Percentiles rank a stretch among this genome's conserved stretches.
These are phyloP conservation scores for Venustampulla echinocandica DNA, from an alignment of 495 filamentous ascomycete genomes.

Conservation along the genomic window DNA sequence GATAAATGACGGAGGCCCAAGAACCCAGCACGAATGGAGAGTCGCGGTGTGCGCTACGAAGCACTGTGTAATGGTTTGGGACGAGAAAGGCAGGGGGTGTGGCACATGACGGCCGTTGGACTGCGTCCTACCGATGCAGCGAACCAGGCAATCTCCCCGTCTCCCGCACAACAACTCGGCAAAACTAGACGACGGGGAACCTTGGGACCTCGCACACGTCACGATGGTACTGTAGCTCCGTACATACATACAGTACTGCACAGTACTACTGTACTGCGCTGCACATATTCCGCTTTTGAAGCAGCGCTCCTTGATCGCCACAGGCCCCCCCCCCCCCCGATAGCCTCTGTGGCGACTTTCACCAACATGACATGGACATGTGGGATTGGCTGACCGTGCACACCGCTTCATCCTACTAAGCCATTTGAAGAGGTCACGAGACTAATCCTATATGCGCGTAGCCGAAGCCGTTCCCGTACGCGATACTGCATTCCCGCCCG, in stretches of 20 bases:
- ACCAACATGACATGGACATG: background rate
- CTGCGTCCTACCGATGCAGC: background rate
- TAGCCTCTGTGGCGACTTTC: too few species aligned
- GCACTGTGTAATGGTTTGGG: too few species aligned
- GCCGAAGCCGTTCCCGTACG: conserved; percentile 12
- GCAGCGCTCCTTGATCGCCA: background rate
- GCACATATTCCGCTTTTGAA: background rate
- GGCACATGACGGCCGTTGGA: background rate
- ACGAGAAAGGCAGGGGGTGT: background rate
- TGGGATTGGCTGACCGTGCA: conserved; percentile 2
- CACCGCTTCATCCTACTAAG: background rate
- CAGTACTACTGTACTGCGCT: background rate
- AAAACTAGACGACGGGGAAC: too few species aligned
- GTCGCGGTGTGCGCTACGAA: too few species aligned
- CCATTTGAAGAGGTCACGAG: conserved; percentile 14
- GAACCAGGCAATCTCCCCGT: background rate
- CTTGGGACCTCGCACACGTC: too few species aligned
- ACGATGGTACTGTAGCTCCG: too few species aligned
- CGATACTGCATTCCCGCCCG: conserved; percentile 21
- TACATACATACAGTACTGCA: too few species aligned
- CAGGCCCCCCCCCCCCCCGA: too few species aligned
- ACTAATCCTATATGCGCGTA: conserved; percentile 20
- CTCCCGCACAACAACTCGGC: background rate
- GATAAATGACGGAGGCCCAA: too few species aligned
- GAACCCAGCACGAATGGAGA: too few species aligned